Evolutionary conservation across 2,329 filamentous ascomycete species (phyloP).

Genomic region (Moelleriella libera): DNA sequence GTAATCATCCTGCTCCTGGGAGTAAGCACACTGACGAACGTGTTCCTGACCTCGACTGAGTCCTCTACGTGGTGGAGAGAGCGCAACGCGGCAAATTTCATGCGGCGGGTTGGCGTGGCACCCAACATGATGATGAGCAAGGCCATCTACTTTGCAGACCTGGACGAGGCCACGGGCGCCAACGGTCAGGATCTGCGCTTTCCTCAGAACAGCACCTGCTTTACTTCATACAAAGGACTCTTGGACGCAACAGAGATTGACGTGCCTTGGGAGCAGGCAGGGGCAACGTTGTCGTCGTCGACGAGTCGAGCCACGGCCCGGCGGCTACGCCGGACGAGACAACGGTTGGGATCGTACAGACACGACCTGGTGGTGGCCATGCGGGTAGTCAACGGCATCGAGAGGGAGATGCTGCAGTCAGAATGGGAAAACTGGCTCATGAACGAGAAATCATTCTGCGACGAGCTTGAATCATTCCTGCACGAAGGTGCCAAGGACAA

Average conservation of each 20-base stretch:
- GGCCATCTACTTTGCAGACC: constrained; percentile 68
- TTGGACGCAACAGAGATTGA: constrained; percentile 44
- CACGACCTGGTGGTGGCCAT: constrained; percentile 87
- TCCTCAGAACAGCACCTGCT: constrained; percentile 40
- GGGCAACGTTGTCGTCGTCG: constrained; percentile 28
- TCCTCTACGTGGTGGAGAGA: constrained; percentile 75
- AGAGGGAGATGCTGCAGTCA: constrained; percentile 69
- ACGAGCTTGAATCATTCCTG: constrained; percentile 39
- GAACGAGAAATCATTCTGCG: constrained; percentile 66
- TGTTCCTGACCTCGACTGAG: constrained; percentile 60
- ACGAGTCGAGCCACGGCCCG: constrained; percentile 41
- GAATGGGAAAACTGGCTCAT: constrained; percentile 91
- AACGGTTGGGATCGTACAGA: constrained; percentile 69
- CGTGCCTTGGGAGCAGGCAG: constrained; percentile 38
- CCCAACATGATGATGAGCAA: constrained; percentile 74
- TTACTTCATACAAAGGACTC: constrained; percentile 46
- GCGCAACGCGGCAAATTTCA: constrained; percentile 64
- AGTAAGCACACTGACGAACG: constrained; percentile 58
- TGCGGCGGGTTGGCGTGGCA: constrained; percentile 65
- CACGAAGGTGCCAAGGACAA: constrained; percentile 9
- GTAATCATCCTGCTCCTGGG: constrained; percentile 57
- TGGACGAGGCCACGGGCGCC: constrained; percentile 47
- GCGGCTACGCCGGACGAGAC: constrained; percentile 64
- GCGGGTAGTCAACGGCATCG: constrained; percentile 77
- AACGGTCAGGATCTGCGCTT: constrained; percentile 16